Percentiles rank a stretch among this genome's conserved stretches.
Conservation (phyloP, 1,139 yeast species). For the Kluyveromyces marxianus region DNA sequence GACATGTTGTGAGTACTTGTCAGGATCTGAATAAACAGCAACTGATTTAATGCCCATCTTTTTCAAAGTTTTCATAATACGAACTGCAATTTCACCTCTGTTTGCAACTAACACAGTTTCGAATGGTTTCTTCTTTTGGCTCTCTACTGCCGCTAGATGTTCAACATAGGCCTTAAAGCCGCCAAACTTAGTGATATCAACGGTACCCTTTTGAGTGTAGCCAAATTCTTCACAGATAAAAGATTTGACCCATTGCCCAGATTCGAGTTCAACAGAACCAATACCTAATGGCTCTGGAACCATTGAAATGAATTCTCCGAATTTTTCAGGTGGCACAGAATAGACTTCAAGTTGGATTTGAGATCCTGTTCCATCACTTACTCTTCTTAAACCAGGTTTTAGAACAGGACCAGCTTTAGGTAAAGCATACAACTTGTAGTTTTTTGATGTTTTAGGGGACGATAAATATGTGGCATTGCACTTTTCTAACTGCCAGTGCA, state of each 20-base stretch:
- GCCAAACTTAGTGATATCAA: slow-evolving; percentile 74
- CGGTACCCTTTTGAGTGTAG: slow-evolving; percentile 59
- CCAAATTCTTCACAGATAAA: slow-evolving; percentile 92
- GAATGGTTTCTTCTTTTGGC: slow-evolving; percentile 47
- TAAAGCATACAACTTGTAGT: slow-evolving; percentile 73
- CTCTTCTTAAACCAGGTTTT: slow-evolving; percentile 85
- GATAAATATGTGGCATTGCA: slow-evolving; percentile 70
- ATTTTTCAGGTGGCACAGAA: slow-evolving; percentile 64
- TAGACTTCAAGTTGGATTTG: slow-evolving; percentile 71
- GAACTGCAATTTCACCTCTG: slow-evolving; percentile 95
- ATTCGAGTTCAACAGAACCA: slow-evolving; percentile 75
- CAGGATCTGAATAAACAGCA: slow-evolving; percentile 88
- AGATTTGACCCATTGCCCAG: slow-evolving; percentile 82
- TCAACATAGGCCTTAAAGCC: slow-evolving; percentile 78
- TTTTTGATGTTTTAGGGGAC: slow-evolving; percentile 61
- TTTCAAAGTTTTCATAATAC: slow-evolving; percentile 82
- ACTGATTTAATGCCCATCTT: slow-evolving; percentile 69
- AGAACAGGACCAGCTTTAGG: slow-evolving; percentile 66
- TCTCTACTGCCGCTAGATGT: slow-evolving; percentile 19
- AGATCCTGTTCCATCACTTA: slow-evolving; percentile 43
- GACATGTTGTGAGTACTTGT: slow-evolving; percentile 82
- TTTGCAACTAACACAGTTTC: slow-evolving; percentile 85
- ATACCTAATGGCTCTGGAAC: slow-evolving; percentile 95
- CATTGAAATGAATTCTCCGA: slow-evolving; percentile 77
- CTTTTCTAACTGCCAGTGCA: slow-evolving; percentile 89